Conservation (phyloP, 257 asterid species). For the Henckelia pumila region DNA sequence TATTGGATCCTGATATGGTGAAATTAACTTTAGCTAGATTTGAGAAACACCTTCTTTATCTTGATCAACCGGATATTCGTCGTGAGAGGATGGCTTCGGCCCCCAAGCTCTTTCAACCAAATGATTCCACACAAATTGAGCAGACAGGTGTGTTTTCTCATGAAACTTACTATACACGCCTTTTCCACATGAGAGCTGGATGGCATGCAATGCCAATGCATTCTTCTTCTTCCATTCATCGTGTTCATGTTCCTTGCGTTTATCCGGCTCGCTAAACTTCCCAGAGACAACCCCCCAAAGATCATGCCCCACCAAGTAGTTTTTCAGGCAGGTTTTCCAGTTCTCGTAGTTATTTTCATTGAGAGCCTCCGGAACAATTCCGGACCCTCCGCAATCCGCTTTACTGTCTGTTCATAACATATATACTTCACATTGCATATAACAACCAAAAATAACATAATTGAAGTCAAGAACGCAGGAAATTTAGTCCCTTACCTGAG, state of each 20-base stretch:
- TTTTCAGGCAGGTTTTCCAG: conserved; percentile 43
- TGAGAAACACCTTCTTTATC: conserved; percentile 23
- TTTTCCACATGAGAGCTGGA: conserved; percentile 43
- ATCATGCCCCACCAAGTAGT: conserved; percentile 39
- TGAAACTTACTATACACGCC: conserved; percentile 28
- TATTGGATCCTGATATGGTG: neutral
- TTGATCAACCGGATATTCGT: neutral
- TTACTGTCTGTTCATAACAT: too few species aligned
- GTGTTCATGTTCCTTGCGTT: conserved; percentile 19
- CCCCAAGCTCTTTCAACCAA: conserved; percentile 31
- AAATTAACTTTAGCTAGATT: neutral
- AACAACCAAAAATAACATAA: neutral
- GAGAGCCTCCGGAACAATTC: conserved; percentile 36
- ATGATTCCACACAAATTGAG: conserved; percentile 37
- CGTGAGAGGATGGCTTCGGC: neutral
- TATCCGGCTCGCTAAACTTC: conserved; percentile 29
- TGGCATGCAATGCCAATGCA: conserved; percentile 46
- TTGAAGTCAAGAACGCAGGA: too few species aligned
- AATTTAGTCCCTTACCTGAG: neutral
- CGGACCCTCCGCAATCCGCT: neutral
- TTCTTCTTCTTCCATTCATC: conserved; percentile 43
- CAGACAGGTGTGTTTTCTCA: conserved; percentile 29
- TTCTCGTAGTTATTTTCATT: conserved; percentile 40
- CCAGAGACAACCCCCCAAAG: conserved; percentile 47
- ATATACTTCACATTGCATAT: too few species aligned